Conservation (phyloP, 495 filamentous ascomycete genomes). For the Hyaloscypha variabilis region DNA sequence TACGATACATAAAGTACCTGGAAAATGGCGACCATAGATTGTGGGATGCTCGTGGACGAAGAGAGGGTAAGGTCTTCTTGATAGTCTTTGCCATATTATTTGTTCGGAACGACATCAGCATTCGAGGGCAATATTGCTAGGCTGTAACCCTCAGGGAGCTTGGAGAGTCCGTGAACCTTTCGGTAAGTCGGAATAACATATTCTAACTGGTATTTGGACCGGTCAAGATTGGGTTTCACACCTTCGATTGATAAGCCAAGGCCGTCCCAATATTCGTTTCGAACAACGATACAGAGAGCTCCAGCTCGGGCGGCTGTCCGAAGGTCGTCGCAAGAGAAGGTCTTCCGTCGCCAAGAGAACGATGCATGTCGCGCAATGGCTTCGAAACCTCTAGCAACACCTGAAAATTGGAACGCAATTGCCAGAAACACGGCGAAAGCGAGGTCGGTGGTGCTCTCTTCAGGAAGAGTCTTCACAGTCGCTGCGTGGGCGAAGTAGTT, state of each 20-base stretch:
- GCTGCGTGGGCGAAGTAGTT: slow-evolving; percentile 26
- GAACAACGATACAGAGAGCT: slow-evolving; percentile 41
- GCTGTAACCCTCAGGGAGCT: slow-evolving; percentile 6
- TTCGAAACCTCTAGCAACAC: slow-evolving; percentile 17
- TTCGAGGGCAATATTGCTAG: slow-evolving; percentile 2
- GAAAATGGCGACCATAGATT: slow-evolving; percentile 36
- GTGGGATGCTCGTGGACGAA: slow-evolving; percentile 31
- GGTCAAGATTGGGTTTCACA: neutral
- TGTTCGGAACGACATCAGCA: slow-evolving; percentile 4
- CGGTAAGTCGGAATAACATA: neutral
- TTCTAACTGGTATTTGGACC: neutral
- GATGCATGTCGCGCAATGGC: neutral
- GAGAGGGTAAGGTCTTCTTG: slow-evolving; percentile 20
- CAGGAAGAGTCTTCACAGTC: slow-evolving; percentile 13
- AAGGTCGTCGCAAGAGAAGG: neutral
- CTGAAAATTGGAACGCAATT: slow-evolving; percentile 14
- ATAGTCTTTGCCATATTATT: neutral
- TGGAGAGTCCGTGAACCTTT: slow-evolving; percentile 6
- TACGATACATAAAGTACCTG: slow-evolving; percentile 37
- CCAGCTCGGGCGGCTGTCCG: slow-evolving; percentile 26
- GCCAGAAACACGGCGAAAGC: slow-evolving; percentile 9
- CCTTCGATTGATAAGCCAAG: neutral
- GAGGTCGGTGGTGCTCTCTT: neutral
- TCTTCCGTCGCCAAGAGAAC: neutral
- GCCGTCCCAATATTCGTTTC: slow-evolving; percentile 27